phyloP scores from a whole-genome alignment of 345 rosid species.

The Gossypium australe region DNA sequence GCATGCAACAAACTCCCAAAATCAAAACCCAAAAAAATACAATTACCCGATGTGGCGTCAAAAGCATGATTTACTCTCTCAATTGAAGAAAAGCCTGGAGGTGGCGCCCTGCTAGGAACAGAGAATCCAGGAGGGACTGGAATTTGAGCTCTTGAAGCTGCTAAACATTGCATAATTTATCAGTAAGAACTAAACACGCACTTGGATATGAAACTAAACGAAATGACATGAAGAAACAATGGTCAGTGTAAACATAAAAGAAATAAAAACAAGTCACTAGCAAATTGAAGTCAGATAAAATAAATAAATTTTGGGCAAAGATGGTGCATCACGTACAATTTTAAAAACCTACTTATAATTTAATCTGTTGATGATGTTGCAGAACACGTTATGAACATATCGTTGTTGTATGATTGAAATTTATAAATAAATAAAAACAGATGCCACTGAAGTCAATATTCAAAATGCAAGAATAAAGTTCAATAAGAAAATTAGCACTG shows the following conservation, averaged over 20 bases:
- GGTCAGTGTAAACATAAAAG: background rate
- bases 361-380: background rate
- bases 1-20: background rate
- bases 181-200: background rate
- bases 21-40: background rate
- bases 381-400: background rate
- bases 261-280: background rate
- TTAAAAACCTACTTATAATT: background rate
- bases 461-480: background rate
- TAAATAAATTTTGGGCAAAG: background rate
- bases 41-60: constrained; percentile 44
- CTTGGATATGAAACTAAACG: background rate
- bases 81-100: constrained; percentile 83
- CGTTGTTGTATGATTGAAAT: background rate
- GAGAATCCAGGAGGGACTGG: constrained; percentile 90
- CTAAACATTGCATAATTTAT: constrained; percentile 16
- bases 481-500: background rate
- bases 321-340: background rate
- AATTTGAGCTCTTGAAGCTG: constrained; percentile 57
- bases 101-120: constrained; percentile 74
- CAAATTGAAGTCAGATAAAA: background rate
- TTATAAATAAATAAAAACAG: background rate
- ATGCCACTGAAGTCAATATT: background rate
- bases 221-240: background rate
- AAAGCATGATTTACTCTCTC: constrained; percentile 48